phyloP scores from a whole-genome alignment of 371 early-diverging fungal species.

The Batkoa obscura region DNA sequence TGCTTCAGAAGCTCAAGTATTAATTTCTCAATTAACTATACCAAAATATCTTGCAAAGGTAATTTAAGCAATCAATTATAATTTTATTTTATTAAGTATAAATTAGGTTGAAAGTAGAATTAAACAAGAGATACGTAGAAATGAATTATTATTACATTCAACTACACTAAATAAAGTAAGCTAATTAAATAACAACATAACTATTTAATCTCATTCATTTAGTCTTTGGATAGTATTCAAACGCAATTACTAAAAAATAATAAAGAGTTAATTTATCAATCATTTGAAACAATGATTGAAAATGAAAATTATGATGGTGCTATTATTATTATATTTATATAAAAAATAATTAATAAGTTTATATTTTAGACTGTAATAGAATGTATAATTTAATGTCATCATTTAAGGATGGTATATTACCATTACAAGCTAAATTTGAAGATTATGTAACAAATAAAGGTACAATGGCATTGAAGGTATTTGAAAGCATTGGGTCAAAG shows the following conservation, averaged over 20 bases:
- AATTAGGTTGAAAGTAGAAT: conserved; percentile 55
- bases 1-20: conserved; percentile 61
- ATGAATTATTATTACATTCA: conserved; percentile 67
- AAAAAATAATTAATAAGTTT: no score
- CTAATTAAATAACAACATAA: conserved; percentile 36
- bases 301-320: not conserved
- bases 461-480: conserved; percentile 20
- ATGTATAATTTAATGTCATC: not conserved
- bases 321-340: no score
- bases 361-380: not conserved
- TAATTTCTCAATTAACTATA: conserved; percentile 65
- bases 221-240: conserved; percentile 44
- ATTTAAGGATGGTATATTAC: conserved; percentile 5
- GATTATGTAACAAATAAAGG: conserved; percentile 41
- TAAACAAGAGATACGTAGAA: conserved; percentile 70
- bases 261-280: not conserved
- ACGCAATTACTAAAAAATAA: not conserved
- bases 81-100: not conserved
- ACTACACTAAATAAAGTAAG: conserved; percentile 46
- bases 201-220: conserved; percentile 58
- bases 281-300: not conserved
- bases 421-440: conserved; percentile 23
- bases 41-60: conserved; percentile 86
- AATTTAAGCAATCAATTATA: not conserved
- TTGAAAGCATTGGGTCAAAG: conserved; percentile 4